Evolutionary conservation across 768 basidiomycete species (phyloP).

Genomic region (Leccinum uliginosum): DNA sequence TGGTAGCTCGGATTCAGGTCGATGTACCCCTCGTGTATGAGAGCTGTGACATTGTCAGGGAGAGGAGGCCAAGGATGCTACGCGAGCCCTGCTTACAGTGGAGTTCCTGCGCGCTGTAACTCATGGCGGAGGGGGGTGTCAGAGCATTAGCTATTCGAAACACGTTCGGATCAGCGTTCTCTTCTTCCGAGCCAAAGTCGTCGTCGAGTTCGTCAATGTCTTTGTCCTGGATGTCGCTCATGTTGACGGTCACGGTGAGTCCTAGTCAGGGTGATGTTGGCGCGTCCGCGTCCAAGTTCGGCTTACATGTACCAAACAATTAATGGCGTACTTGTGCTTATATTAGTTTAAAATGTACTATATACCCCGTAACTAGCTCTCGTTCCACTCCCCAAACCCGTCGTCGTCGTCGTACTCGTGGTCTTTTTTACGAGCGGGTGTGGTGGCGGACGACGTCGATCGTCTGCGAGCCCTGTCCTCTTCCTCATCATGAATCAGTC

Average conservation of each 20-base stretch:
- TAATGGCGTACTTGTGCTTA: not conserved
- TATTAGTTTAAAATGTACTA: not conserved
- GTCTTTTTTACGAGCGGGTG: constrained; percentile 22
- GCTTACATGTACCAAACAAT: not conserved
- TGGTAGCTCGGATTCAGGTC: constrained; percentile 72
- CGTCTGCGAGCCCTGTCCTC: constrained; percentile 32
- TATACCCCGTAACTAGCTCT: not conserved
- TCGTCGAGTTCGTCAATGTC: constrained; percentile 49
- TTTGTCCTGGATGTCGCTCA: constrained; percentile 24
- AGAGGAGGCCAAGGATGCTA: not conserved
- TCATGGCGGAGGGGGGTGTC: constrained; percentile 35
- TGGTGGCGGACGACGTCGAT: constrained; percentile 37
- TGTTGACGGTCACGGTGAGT: constrained; percentile 17
- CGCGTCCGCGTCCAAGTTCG: not conserved
- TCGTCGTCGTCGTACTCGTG: constrained; percentile 26
- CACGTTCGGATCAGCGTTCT: constrained; percentile 34
- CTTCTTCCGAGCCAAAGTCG: constrained; percentile 38
- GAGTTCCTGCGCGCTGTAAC: constrained; percentile 42
- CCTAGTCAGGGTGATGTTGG: not conserved
- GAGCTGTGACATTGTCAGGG: constrained; percentile 33
- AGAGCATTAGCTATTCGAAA: constrained; percentile 45
- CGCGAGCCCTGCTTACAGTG: constrained; percentile 37
- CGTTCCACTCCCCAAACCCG: constrained; percentile 34
- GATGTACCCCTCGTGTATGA: constrained; percentile 66
- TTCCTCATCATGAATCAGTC: constrained; percentile 36